phyloP scores from a whole-genome alignment of 2,329 filamentous ascomycete species.

The Stagonosporopsis chrysanthemi region DNA sequence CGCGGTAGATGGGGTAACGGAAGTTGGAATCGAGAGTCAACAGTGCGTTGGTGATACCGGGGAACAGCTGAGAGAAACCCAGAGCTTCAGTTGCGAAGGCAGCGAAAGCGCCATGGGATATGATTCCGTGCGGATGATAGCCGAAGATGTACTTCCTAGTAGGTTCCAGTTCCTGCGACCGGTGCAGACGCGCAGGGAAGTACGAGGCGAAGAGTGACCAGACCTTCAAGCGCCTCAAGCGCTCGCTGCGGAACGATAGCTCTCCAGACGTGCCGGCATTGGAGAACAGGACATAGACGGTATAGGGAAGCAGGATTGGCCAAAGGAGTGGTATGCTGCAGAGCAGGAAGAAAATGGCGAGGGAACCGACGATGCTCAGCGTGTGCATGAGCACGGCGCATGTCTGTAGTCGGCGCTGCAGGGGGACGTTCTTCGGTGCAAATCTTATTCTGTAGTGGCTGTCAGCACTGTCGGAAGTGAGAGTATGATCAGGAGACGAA shows the following conservation, averaged over 20 bases:
- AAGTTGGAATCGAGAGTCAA: conserved; percentile 97
- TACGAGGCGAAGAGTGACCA: conserved; percentile 94
- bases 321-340: conserved; percentile 92
- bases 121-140: conserved; percentile 97
- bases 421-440: conserved; percentile 78
- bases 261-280: conserved; percentile 78
- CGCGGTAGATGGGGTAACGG: conserved; percentile 88
- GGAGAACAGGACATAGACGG: conserved; percentile 83
- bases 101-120: conserved; percentile 92
- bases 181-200: conserved; percentile 88
- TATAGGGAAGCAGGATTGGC: conserved; percentile 79
- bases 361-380: conserved; percentile 56
- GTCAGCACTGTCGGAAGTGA: conserved; percentile 1
- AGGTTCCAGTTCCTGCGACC: conserved; percentile 78
- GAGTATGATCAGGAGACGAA: conserved; percentile 30
- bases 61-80: conserved; percentile 86
- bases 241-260: conserved; percentile 75
- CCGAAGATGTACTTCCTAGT: conserved; percentile 95
- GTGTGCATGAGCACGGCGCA: conserved; percentile 59
- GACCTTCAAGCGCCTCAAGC: conserved; percentile 74
- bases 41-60: conserved; percentile 92
- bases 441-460: conserved; percentile 71
- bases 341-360: conserved; percentile 87
- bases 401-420: conserved; percentile 60
- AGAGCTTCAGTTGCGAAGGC: conserved; percentile 91